A percentile compares a stretch with the other conserved stretches of the same genome.
Evolutionary conservation across 192 early-diverging fungal genomes (phyloP).

Genomic region (Coemansia sp.): DNA sequence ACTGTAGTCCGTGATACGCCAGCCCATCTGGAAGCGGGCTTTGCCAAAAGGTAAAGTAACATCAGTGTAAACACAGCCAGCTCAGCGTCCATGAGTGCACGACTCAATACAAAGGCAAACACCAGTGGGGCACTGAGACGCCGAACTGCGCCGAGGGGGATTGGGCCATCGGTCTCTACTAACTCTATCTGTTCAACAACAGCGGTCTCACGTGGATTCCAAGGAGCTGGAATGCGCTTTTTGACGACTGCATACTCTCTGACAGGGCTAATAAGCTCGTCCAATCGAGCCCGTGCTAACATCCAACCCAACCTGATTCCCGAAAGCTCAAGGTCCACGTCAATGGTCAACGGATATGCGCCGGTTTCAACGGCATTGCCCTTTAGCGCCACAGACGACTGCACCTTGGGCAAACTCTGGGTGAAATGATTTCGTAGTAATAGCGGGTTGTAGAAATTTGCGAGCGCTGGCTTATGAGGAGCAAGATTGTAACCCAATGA

Average conservation of each 20-base stretch:
- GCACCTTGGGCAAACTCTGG: not conserved
- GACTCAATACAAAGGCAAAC: not conserved
- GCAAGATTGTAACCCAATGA: not conserved
- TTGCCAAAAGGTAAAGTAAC: not conserved
- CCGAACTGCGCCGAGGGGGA: not conserved
- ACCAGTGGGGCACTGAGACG: not conserved
- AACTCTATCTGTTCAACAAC: not conserved
- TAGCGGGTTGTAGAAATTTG: not conserved
- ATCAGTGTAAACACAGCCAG: not conserved
- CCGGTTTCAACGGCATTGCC: not conserved
- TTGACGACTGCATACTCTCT: not conserved
- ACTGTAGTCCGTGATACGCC: not conserved
- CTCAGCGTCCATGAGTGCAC: not conserved
- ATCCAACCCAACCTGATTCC: slow-evolving; percentile 4
- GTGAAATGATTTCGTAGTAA: not conserved
- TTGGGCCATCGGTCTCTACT: not conserved
- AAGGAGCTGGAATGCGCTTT: not conserved
- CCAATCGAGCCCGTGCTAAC: not conserved
- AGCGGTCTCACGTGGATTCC: not conserved
- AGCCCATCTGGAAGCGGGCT: not conserved
- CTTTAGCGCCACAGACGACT: not conserved
- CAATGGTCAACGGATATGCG: not conserved
- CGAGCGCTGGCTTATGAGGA: not conserved
- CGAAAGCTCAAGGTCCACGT: slow-evolving; percentile 7
- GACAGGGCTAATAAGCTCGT: not conserved